phyloP scores from a whole-genome alignment of 306 rosid genomes.

The Sechiopsis laciniata region DNA sequence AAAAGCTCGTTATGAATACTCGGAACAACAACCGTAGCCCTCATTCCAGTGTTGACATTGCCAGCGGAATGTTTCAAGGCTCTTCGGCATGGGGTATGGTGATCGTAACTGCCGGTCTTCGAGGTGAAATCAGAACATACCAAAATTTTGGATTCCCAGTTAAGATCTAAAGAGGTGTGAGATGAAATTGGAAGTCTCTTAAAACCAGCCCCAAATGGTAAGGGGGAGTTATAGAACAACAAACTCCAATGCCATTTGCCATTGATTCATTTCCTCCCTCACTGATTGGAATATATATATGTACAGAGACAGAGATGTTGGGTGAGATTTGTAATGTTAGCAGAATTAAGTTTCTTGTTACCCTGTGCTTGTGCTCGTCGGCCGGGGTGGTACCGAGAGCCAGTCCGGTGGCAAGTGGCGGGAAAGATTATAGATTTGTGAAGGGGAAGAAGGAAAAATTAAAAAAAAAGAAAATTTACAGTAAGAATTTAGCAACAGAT shows the following conservation, averaged over 20 bases:
- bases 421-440: conserved; percentile 42
- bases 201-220: conserved; percentile 13
- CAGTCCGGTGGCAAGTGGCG: conserved; percentile 41
- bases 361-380: conserved; percentile 56
- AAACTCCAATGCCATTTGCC: background rate
- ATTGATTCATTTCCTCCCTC: conserved; percentile 26
- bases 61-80: conserved; percentile 47
- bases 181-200: conserved; percentile 23
- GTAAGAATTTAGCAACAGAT: conserved; percentile 53
- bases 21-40: conserved; percentile 70
- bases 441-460: background rate
- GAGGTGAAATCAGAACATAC: conserved; percentile 87
- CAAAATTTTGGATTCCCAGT: conserved; percentile 92
- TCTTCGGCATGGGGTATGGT: conserved; percentile 92
- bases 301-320: conserved; percentile 59
- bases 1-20: conserved; percentile 56
- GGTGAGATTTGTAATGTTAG: conserved; percentile 77
- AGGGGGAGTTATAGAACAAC: conserved; percentile 27
- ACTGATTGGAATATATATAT: conserved; percentile 37
- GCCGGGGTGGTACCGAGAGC: conserved; percentile 32
- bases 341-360: conserved; percentile 50
- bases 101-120: conserved; percentile 86
- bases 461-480: conserved; percentile 29
- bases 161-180: conserved; percentile 42
- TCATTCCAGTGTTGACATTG: conserved; percentile 55